Conservation (phyloP, 495 filamentous ascomycete genomes). For the Copromyces sp. region DNA sequence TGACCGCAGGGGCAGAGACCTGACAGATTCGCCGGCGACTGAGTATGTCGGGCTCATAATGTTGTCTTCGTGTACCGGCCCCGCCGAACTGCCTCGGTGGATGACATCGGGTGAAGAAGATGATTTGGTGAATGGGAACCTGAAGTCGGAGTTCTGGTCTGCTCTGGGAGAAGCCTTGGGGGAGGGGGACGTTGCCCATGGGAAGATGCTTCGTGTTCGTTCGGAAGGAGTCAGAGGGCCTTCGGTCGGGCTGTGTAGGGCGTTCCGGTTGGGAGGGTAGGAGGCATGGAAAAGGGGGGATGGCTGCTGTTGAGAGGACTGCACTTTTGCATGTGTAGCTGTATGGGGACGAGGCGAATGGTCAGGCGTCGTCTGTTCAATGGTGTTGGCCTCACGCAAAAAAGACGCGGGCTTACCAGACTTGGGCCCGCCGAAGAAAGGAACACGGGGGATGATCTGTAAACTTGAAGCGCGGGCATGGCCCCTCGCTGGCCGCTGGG, state of each 20-base stretch:
- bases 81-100: conserved; percentile 10
- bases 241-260: conserved; percentile 23
- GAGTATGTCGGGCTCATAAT: conserved; percentile 28
- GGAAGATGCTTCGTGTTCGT: conserved; percentile 26
- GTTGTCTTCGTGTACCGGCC: conserved; percentile 12
- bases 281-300: conserved; percentile 40
- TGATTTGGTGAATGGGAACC: conserved; percentile 51
- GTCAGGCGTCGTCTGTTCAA: background rate
- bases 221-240: conserved; percentile 29
- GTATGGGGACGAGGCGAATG: conserved; percentile 1
- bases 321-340: conserved; percentile 33
- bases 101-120: conserved; percentile 24
- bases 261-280: conserved; percentile 32
- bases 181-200: background rate
- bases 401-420: conserved; percentile 18
- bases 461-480: conserved; percentile 80
- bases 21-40: conserved; percentile 14
- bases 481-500: conserved; percentile 45
- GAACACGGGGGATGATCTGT: conserved; percentile 57
- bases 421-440: conserved; percentile 19
- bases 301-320: conserved; percentile 18
- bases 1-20: conserved; percentile 22
- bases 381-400: background rate
- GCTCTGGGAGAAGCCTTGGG: conserved; percentile 20
- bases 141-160: conserved; percentile 50